Evolutionary conservation across 192 early-diverging fungal genomes (phyloP).

Genomic region (Coemansia sp.): DNA sequence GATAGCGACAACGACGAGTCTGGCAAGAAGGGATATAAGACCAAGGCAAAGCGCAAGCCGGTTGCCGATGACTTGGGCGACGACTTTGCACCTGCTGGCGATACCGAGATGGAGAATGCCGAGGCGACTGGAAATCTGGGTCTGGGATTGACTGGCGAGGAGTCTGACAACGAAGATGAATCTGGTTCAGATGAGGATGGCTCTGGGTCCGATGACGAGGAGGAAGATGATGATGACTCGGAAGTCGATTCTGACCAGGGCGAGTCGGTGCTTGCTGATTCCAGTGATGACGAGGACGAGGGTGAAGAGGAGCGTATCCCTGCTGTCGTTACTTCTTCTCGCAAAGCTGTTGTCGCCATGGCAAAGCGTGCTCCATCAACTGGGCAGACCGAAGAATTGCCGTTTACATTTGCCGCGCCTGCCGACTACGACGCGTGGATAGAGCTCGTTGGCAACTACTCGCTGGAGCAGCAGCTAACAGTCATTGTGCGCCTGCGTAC

Average conservation of each 20-base stretch:
- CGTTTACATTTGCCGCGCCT: constrained; percentile 86
- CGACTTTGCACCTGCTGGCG: constrained; percentile 60
- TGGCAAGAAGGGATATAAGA: constrained; percentile 56
- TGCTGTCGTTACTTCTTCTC: background rate
- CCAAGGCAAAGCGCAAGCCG: constrained; percentile 51
- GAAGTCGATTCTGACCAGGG: constrained; percentile 21
- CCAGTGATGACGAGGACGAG: background rate
- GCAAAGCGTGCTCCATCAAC: background rate
- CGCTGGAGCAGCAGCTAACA: constrained; percentile 66
- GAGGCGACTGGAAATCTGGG: background rate
- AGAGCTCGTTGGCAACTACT: constrained; percentile 63
- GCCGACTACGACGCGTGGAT: constrained; percentile 70
- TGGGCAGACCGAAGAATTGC: constrained; percentile 58
- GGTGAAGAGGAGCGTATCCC: background rate
- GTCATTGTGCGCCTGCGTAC: constrained; percentile 83
- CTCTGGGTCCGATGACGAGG: constrained; percentile 32
- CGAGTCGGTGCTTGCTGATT: background rate
- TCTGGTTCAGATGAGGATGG: constrained; percentile 33
- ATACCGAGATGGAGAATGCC: background rate
- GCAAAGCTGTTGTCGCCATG: background rate
- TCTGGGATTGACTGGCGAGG: constrained; percentile 18
- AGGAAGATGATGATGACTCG: constrained; percentile 3
- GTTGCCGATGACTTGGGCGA: constrained; percentile 73
- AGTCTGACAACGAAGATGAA: constrained; percentile 47
- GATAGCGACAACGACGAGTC: constrained; percentile 64